Conservation (phyloP, 2,329 filamentous ascomycete genomes). For the Exophiala sp. region DNA sequence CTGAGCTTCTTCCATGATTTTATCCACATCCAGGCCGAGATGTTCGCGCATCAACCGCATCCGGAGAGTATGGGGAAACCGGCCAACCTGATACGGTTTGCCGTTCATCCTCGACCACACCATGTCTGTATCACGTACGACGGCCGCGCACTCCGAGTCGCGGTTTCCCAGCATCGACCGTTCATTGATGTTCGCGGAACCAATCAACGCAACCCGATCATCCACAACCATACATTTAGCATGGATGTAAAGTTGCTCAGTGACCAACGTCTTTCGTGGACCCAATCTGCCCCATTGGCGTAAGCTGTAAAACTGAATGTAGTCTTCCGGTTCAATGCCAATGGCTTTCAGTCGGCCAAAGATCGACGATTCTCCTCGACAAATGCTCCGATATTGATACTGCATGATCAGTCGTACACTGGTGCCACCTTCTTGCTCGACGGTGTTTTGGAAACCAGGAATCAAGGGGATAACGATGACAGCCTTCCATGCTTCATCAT, state of each 20-base stretch:
- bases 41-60: constrained; percentile 96
- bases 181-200: constrained; percentile 98
- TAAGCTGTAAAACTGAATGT: constrained; percentile 91
- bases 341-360: constrained; percentile 76
- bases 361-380: constrained; percentile 84
- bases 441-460: constrained; percentile 97
- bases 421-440: constrained; percentile 88
- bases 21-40: constrained; percentile 90
- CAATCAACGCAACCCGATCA: constrained; percentile 87
- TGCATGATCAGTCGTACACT: constrained; percentile 95
- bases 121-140: constrained; percentile 91
- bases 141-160: constrained; percentile 86
- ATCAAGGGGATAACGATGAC: constrained; percentile 90
- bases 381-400: constrained; percentile 95
- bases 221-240: constrained; percentile 96
- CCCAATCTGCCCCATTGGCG: constrained; percentile 91
- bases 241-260: constrained; percentile 96
- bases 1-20: constrained; percentile 75
- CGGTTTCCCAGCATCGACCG: constrained; percentile 88
- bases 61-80: constrained; percentile 88
- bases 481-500: constrained; percentile 85
- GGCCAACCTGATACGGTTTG: constrained; percentile 80
- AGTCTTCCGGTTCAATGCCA: constrained; percentile 89
- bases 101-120: constrained; percentile 89
- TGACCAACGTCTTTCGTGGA: constrained; percentile 75